Evolutionary conservation across 2,329 filamentous ascomycete species (phyloP), one percentile per base, ranked within the genome.

Genomic region (Orbilia javanica): DNA sequence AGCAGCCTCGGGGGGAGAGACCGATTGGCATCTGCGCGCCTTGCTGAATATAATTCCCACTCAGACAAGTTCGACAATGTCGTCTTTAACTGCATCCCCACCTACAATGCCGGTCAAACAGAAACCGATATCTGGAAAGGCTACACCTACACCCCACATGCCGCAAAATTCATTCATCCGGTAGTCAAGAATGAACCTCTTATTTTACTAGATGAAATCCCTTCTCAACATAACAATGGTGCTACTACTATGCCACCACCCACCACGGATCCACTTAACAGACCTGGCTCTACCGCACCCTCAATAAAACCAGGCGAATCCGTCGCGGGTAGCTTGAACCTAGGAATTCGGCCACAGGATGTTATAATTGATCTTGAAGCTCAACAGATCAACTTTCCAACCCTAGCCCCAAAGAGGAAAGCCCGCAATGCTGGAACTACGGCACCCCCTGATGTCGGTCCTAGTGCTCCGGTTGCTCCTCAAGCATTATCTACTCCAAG

Each of bases 61-160:
- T 34, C 48, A 5, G 74, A 78, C 48, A 53, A 52, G 25, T 78
- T 72, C 25, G 67, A 71, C 20, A 72, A 64, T 55, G 74, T 78
- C 20, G 42, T 36, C 18, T 68, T 78, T 52, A 39, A 31, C 20
- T 78, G 67, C 18, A 67, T 36, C 29, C 50, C 50, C 53, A 72
- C 74, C 15, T 78, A 78, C 53, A 78, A 72, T 34, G 42, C 52
- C 20, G 63, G 62, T 15, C 57, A 34, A 48, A n/a, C 29, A 6
- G 42, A 48, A n/a, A 63, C 74, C 15, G 62, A 68, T 22, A 66
- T 78, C 8, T 78, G 74, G 74, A 67, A 63, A n/a, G 67, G 50
- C 13, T 78, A 72, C 18, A 52, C 13, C 8, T 78, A 72, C 29
- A 20, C n/a, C 5, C 29, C 63, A 13, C 71, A 48, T 20, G 3